A percentile compares a stretch with the other conserved stretches of the same genome.
Conservation (phyloP, 768 basidiomycete genomes). For the Hericium rajendrae region DNA sequence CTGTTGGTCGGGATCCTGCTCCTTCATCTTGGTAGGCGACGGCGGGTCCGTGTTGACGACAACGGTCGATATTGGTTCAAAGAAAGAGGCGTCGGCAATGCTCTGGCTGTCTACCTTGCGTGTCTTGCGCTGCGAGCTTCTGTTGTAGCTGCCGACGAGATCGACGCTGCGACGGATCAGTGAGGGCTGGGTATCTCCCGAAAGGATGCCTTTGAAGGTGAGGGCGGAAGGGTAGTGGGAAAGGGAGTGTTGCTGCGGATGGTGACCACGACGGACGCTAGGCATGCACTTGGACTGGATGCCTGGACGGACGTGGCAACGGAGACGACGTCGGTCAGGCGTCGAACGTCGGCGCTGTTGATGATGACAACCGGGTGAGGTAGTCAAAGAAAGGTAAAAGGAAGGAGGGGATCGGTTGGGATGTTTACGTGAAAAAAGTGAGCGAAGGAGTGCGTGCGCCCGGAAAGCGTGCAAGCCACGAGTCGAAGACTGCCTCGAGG, state of each 20-base stretch:
- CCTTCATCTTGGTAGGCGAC: conserved; percentile 17
- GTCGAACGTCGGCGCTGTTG: conserved; percentile 8
- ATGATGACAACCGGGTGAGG: conserved; percentile 9
- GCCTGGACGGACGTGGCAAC: conserved; percentile 18
- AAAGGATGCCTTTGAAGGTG: conserved; percentile 39
- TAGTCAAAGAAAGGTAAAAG: conserved; percentile 13
- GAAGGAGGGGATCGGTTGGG: conserved; percentile 9
- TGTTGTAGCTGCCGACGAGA: conserved; percentile 28
- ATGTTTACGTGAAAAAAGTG: conserved; percentile 16
- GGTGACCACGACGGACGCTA: conserved; percentile 25
- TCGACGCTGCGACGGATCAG: conserved; percentile 36
- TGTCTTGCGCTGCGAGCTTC: conserved; percentile 23
- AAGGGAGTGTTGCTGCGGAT: conserved; percentile 21
- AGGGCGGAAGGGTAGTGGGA: conserved; percentile 28
- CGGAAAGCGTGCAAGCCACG: conserved; percentile 27
- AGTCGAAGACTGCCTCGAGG: conserved; percentile 17
- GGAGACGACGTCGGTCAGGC: conserved; percentile 9
- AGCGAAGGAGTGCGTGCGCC: conserved; percentile 15
- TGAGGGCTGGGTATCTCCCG: conserved; percentile 24
- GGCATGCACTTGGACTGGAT: conserved; percentile 30
- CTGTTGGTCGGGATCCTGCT: conserved; percentile 7
- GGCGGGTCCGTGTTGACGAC: conserved; percentile 16
- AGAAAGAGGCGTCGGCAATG: conserved; percentile 34
- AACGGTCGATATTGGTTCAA: conserved; percentile 26
- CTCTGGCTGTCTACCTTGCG: conserved; percentile 5